These are phyloP conservation scores for Scortechinia acanthostroma DNA, from an alignment of 2,329 filamentous ascomycete species.

Conservation along the genomic window DNA sequence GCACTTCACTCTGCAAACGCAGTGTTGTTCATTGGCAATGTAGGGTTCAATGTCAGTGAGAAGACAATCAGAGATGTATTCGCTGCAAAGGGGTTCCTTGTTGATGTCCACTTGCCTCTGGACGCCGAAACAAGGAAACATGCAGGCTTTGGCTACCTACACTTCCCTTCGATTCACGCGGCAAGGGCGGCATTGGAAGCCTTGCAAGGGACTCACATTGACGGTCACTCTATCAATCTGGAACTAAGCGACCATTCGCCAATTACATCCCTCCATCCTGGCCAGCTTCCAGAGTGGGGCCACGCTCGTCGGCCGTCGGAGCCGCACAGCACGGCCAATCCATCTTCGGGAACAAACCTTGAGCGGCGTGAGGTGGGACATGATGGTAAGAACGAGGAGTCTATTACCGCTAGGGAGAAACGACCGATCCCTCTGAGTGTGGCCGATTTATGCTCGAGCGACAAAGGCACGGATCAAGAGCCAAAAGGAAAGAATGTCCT, in stretches of 20 bases:
- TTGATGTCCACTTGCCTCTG: constrained; percentile 20
- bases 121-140: constrained; percentile 20
- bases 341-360: too few species aligned
- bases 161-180: constrained; percentile 20
- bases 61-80: constrained; percentile 23
- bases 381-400: too few species aligned
- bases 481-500: too few species aligned
- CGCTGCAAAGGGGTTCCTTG: constrained; percentile 22
- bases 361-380: too few species aligned
- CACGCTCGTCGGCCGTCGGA: too few species aligned
- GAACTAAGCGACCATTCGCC: constrained; percentile 16
- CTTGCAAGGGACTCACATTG: constrained; percentile 22
- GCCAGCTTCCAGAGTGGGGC: too few species aligned
- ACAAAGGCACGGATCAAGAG: too few species aligned
- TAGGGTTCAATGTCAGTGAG: constrained; percentile 24
- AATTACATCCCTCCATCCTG: too few species aligned
- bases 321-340: too few species aligned
- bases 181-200: constrained; percentile 23
- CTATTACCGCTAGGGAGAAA: too few species aligned
- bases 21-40: constrained; percentile 26
- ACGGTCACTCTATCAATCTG: constrained; percentile 27
- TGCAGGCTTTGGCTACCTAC: constrained; percentile 26
- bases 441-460: too few species aligned
- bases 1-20: constrained; percentile 7
- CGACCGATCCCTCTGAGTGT: too few species aligned